Conservation (phyloP, 2,329 filamentous ascomycete species). For the Xylaria sp. region DNA sequence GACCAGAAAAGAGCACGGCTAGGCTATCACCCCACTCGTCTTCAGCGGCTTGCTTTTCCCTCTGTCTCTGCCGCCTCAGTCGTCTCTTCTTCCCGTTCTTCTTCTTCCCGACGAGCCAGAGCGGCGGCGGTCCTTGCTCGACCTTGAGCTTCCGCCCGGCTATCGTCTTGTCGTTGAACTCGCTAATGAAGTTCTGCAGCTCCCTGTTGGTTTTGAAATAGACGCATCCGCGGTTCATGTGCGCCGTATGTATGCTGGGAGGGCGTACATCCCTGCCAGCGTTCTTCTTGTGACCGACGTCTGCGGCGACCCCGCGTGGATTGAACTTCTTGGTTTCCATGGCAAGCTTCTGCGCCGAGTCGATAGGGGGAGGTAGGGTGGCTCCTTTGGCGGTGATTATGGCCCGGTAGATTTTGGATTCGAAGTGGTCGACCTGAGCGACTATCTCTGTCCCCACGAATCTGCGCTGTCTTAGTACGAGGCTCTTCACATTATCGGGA, state of each 20-base stretch:
- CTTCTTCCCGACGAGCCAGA: too few species aligned
- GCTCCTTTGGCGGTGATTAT: background rate
- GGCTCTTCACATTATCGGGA: background rate
- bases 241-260: background rate
- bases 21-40: too few species aligned
- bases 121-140: background rate
- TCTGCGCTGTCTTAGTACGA: too few species aligned
- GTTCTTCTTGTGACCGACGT: too few species aligned
- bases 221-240: background rate
- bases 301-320: too few species aligned
- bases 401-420: background rate
- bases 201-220: background rate
- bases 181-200: background rate
- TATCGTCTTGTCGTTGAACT: background rate
- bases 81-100: too few species aligned
- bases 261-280: background rate
- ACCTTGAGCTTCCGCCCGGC: background rate
- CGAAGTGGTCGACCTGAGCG: too few species aligned
- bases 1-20: too few species aligned
- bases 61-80: too few species aligned
- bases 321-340: too few species aligned
- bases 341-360: slow-evolving; percentile 3
- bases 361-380: background rate
- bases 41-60: too few species aligned
- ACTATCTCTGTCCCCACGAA: too few species aligned